Evolutionary conservation across 2,329 filamentous ascomycete species (phyloP), one percentile per base, ranked within the genome.

Genomic region (Aspergillaceae sp.): DNA sequence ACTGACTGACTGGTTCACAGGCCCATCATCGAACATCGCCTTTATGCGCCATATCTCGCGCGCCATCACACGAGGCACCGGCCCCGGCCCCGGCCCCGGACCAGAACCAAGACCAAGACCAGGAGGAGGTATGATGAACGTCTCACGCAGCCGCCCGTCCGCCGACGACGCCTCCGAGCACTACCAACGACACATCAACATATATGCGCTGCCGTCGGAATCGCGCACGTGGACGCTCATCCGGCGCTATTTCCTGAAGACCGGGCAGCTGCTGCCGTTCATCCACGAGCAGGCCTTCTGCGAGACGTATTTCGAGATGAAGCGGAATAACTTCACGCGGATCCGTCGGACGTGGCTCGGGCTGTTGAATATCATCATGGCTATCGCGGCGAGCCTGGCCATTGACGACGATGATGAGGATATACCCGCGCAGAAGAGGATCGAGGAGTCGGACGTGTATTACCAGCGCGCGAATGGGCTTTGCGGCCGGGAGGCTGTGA

Each of bases 281-380:
- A 59, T 64, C 9, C 53, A 62, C 38, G 52, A 55, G 6, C 49
- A 51, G 3, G 40, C 50, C 1, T 60, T 64, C 33, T 42, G 59
- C 1, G 51, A 59, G 9, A 59, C 59, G 6, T 64, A 62, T 40
- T 41, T 41, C 7, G 48, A 56, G 40, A 50, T 56, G 43, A 41
- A 48, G 2, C 41, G 42, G 6, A 50, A 56, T 4, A 58, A 56
- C 19, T 56, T 56, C 9, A 51, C 44, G 3, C 54, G 48, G 7
- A 54, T 60, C 5, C 52, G 61, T 3, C 51, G 56, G 30, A 61
- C 57, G 0, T 64, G 61, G 61, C 52, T 64, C n/a, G 61, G 60
- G 4, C 35, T 63, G 2, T 44, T 64, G 7, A 63, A 62, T 29
- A 59, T 63, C 42, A 49, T 63, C 1, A 46, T 64, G 5, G 61